These are phyloP conservation scores for Paramecium tetraurelia DNA, from an alignment of 73 alveolate genomes.

Conservation along the genomic window DNA sequence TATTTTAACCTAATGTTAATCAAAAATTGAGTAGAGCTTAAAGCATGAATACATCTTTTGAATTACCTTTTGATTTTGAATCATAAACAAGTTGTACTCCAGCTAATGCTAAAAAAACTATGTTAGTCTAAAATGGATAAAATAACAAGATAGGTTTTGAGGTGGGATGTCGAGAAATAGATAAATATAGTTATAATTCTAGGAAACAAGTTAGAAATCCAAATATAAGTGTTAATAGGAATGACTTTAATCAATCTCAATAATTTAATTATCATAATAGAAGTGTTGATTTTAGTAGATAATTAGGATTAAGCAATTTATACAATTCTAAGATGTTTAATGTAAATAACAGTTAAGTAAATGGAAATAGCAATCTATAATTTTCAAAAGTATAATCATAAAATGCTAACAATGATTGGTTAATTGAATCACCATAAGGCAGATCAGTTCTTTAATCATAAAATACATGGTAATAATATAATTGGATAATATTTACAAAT, in stretches of 20 bases:
- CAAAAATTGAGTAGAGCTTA: neutral
- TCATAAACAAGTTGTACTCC: neutral
- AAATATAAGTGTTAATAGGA: neutral
- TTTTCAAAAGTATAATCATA: neutral
- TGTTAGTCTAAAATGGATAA: neutral
- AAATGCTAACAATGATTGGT: neutral
- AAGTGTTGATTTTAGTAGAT: neutral
- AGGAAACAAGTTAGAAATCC: neutral
- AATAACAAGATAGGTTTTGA: neutral
- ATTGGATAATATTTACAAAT: slow-evolving; percentile 8
- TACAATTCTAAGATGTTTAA: neutral
- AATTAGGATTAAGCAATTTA: neutral
- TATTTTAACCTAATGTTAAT: neutral
- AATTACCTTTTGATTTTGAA: neutral
- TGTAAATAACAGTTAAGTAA: neutral
- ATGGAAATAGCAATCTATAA: neutral
- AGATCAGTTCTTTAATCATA: neutral
- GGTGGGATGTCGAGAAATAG: neutral
- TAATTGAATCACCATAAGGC: neutral
- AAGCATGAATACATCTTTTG: neutral
- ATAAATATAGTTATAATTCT: neutral
- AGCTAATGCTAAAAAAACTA: neutral
- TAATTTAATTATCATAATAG: neutral
- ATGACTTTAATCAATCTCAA: neutral
- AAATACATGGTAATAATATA: neutral